Evolutionary conservation across 1,139 yeast genomes (phyloP), one percentile per base, ranked within the genome.

Genomic region (Geotrichum carabidarum): DNA sequence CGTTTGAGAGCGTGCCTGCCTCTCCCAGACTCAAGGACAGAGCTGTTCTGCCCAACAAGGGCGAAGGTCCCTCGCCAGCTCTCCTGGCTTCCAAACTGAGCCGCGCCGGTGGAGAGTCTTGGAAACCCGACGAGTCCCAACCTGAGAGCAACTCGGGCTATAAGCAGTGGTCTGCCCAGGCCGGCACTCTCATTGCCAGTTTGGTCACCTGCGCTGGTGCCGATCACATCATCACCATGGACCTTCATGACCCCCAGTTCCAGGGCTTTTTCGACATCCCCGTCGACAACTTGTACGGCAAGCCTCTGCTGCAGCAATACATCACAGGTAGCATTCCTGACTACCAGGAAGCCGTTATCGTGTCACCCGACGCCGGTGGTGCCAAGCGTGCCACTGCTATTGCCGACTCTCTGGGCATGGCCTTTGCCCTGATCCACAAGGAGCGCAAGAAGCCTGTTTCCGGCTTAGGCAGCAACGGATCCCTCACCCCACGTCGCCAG

Each of bases 321-420:
- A 88, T 91, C 57, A 76, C 80, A 34, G 83, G 85, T 60, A 78
- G 77, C 60, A 82, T 90, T 53, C 91, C 94, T 15, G 73, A 86
- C 61, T 87, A 82, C 68, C 80, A 80, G 59, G 84, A 88, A 40
- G 85, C 90, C 55, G 95, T 90, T 11, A 82, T 91, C 62, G 96
- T 91, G 34, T 87, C 96, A 0, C 97, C 97, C 0, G 97, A 91
- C 71, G 91, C 96, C 50, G 98, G 98, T 66, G 99, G 98, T 59
- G 98, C 98, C 50, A 93, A 93, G 69, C 77, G 98, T 60, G 98
- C 99, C 36, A 87, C 96, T 1, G 84, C 93, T 0, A 80, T 93
- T 59, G 99, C 99, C 1, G 99, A 93, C 71, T 81, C 87, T 0
- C 74, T 94, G 58, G 93, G 90, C 18, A 81, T 94, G 74, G 80